Base-by-base conservation (phyloP, 2,329 filamentous ascomycete species). In the Shiraia sp. region DNA sequence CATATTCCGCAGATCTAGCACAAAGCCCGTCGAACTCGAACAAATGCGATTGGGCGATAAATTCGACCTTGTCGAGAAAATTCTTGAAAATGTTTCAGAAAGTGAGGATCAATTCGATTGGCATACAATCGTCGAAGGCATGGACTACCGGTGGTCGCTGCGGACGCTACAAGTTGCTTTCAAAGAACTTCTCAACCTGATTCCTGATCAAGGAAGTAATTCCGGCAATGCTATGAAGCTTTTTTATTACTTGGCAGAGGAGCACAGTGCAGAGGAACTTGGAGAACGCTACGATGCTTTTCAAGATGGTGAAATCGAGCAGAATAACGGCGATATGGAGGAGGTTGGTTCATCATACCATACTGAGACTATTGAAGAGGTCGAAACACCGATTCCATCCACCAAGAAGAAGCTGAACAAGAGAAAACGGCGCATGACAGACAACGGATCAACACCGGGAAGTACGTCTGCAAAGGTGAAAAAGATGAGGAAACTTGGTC, bases 21-120 rank as follows among this genome's bases (percentile, higher is more conserved):
- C n/a, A n/a, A n/a, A n/a, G n/a, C n/a, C n/a, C n/a, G n/a, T n/a
- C n/a, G n/a, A n/a, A n/a, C 47, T 47, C 12, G 46, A 55, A 12
- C 53, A 64, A 13, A 72, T 74, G 63, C 59, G 66, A 29, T 56
- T 63, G 41, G 72, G 72, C 15, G 72, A 75, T 48, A 68, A 68
- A 31, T 66, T 66, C 42, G 67, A 73, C 36, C 57, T 72, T 3
- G 51, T 74, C 59, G 67, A 10, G 55, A 72, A 41, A 55, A 57
- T 72, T 53, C 33, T 42, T 36, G 25, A 49, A 6, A 26, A 36
- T 2, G 53, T 61, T 14, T 27, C 34, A 12, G 39, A 37, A 10
- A 37, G 57, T 8, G 53, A 66, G 22, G 65, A 69, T n/a, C 59
- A 59, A n/a, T 63, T 70, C 6, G 42, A 65, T 10, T 73, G 70